Percentiles rank a stretch among this genome's conserved stretches.
These are phyloP conservation scores for Irpex rosettiformis DNA, from an alignment of 1,284 basidiomycete genomes.

Conservation along the genomic window DNA sequence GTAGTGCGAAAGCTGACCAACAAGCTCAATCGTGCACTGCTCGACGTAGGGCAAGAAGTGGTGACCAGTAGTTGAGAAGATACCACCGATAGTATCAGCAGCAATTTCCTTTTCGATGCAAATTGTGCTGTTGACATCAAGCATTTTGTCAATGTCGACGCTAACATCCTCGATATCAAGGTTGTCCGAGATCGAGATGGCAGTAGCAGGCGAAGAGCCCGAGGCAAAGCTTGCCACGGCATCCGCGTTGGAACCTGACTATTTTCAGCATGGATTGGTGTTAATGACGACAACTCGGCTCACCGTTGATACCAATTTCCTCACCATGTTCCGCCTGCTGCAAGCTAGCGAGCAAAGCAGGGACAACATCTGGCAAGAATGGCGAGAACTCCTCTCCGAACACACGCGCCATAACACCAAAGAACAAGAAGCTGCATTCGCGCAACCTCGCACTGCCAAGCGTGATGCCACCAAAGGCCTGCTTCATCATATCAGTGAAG, in stretches of 20 bases:
- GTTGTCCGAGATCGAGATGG: conserved; percentile 62
- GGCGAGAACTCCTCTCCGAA: conserved; percentile 93
- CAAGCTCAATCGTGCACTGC: conserved; percentile 76
- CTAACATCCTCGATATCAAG: conserved; percentile 84
- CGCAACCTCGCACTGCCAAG: conserved; percentile 86
- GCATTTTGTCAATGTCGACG: conserved; percentile 77
- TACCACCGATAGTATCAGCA: conserved; percentile 91
- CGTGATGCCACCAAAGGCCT: conserved; percentile 89
- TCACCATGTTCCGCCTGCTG: conserved; percentile 84
- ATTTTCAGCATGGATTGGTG: not conserved
- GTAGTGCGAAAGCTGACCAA: conserved; percentile 86
- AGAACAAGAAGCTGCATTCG: conserved; percentile 98
- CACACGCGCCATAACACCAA: conserved; percentile 95
- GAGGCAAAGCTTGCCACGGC: conserved; percentile 62
- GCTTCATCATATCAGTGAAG: conserved; percentile 94
- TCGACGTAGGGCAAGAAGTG: conserved; percentile 93
- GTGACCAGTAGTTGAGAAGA: conserved; percentile 81
- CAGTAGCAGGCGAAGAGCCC: conserved; percentile 66
- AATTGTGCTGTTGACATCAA: conserved; percentile 94
- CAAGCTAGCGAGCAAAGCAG: conserved; percentile 83
- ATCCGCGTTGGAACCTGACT: conserved; percentile 46
- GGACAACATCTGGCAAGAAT: conserved; percentile 86
- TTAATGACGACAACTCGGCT: not conserved
- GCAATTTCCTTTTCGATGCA: conserved; percentile 99
- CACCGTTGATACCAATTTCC: conserved; percentile 31